Evolutionary conservation across 106 monocot genomes (phyloP).

Genomic region (Dendrobium chrysotoxum): DNA sequence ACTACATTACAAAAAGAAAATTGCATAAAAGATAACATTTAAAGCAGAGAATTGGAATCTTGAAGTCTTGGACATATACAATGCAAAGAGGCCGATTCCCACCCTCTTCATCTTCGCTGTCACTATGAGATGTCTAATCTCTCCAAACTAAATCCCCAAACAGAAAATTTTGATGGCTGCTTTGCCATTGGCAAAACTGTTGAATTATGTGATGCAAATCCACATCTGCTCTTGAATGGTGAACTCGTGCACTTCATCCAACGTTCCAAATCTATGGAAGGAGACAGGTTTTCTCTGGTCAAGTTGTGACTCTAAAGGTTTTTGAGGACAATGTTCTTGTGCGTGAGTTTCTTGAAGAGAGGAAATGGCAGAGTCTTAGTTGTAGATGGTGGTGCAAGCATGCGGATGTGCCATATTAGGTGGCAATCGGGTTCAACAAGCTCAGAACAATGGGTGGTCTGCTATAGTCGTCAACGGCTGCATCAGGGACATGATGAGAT

Average conservation of each 20-base stretch:
- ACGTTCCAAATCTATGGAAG: conserved; percentile 24
- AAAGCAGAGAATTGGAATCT: too few relatives aligned
- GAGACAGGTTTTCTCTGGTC: conserved; percentile 17
- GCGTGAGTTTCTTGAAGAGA: conserved; percentile 20
- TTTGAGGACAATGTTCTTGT: conserved; percentile 22
- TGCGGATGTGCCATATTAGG: conserved; percentile 23
- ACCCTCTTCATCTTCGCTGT: too few relatives aligned
- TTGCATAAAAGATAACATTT: too few relatives aligned
- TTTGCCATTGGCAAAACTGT: conserved; percentile 16
- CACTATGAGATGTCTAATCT: too few relatives aligned
- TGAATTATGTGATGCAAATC: conserved; percentile 20
- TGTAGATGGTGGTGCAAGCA: conserved; percentile 22
- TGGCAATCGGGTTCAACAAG: conserved; percentile 19
- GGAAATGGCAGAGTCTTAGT: conserved; percentile 24
- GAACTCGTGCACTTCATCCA: conserved; percentile 23
- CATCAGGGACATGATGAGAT: conserved; percentile 13
- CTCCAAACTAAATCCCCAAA: too few relatives aligned
- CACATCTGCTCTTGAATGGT: conserved; percentile 12
- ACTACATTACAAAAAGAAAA: too few relatives aligned
- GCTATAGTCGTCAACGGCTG: conserved; percentile 23
- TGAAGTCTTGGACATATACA: too few relatives aligned
- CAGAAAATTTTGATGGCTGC: conserved; percentile 4
- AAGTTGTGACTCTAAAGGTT: conserved; percentile 22
- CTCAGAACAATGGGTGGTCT: conserved; percentile 28
- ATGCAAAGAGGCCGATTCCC: too few relatives aligned